phyloP scores from a whole-genome alignment of 495 filamentous ascomycete species.

The Stereocaulon alpinum region DNA sequence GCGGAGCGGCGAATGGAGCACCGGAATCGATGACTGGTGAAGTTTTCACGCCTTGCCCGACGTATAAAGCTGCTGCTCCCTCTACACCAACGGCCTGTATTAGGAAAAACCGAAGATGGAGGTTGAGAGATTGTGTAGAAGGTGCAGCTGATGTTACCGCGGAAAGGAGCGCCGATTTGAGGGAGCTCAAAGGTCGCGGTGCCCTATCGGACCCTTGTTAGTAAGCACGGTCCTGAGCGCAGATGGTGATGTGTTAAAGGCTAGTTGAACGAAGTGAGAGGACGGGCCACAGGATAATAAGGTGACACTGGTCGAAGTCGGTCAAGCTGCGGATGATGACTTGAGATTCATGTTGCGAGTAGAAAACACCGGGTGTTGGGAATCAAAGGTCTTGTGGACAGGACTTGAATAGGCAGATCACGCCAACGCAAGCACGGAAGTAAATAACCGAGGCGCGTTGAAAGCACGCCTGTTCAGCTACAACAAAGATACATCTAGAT shows the following conservation, averaged over 20 bases:
- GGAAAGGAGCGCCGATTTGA: constrained; percentile 1
- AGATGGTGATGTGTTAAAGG: neutral
- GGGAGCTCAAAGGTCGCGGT: neutral
- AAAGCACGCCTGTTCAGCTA: neutral
- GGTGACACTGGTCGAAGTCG: neutral
- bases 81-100: neutral
- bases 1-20: constrained; percentile 17
- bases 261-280: neutral
- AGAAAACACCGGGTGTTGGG: neutral
- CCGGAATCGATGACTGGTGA: neutral
- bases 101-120: neutral
- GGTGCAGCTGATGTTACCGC: constrained; percentile 7
- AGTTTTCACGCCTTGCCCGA: neutral
- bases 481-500: constrained; percentile 1
- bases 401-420: constrained; percentile 4
- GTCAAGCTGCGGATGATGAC: constrained; percentile 5
- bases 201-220: neutral
- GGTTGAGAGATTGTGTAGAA: neutral
- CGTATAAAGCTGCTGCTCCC: neutral
- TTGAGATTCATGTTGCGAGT: constrained; percentile 10
- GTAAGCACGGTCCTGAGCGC: constrained; percentile 1
- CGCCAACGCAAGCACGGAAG: neutral
- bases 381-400: neutral
- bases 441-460: constrained; percentile 6
- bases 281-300: neutral